Evolutionary conservation across 179 eudicot genomes (phyloP).

Genomic region (Silene noctiflora): DNA sequence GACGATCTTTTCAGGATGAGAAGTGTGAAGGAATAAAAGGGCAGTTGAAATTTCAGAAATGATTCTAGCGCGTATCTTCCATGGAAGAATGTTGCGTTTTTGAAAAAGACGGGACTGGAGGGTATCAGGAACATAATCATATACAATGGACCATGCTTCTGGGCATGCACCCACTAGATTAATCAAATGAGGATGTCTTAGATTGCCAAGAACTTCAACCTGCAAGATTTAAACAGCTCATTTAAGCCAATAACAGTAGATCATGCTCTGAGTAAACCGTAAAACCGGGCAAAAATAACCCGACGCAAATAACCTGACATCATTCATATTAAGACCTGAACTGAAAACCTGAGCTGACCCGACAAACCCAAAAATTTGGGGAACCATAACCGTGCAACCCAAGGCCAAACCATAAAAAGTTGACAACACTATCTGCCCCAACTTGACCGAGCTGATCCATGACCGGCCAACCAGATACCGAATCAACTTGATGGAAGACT

Average conservation of each 20-base stretch:
- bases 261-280: too few species aligned
- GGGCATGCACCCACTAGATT: constrained; percentile 67
- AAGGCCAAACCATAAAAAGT: too few species aligned
- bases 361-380: too few species aligned
- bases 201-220: constrained; percentile 63
- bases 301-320: too few species aligned
- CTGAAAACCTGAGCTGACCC: too few species aligned
- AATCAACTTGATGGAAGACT: too few species aligned
- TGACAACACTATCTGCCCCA: too few species aligned
- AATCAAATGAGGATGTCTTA: constrained; percentile 68
- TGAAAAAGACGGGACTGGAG: constrained; percentile 47
- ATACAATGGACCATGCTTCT: constrained; percentile 74
- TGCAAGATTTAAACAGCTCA: constrained; percentile 25
- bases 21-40: constrained; percentile 62
- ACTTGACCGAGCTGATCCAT: too few species aligned
- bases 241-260: neutral
- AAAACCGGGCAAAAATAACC: too few species aligned
- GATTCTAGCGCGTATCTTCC: constrained; percentile 69
- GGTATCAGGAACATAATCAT: constrained; percentile 62
- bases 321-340: too few species aligned
- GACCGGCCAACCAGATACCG: too few species aligned
- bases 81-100: constrained; percentile 47
- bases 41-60: constrained; percentile 64
- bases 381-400: too few species aligned
- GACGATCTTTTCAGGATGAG: constrained; percentile 49